A percentile compares a stretch with the other conserved stretches of the same genome.
Evolutionary conservation across 2,329 filamentous ascomycete species (phyloP).

Genomic region (Beauveria pseudobassiana): DNA sequence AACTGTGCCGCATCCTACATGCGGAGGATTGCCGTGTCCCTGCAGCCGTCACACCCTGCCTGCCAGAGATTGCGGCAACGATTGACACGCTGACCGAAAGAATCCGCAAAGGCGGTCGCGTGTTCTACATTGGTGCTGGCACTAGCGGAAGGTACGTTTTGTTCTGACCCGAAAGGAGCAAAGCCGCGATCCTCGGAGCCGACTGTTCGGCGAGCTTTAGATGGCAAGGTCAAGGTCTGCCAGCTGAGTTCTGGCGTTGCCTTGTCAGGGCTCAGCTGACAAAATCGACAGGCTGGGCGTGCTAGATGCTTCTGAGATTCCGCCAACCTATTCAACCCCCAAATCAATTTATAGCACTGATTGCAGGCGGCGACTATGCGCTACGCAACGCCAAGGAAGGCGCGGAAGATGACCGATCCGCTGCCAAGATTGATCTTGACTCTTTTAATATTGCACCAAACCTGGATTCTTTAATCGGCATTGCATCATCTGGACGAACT

Average conservation of each 20-base stretch:
- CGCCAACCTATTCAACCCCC: constrained; percentile 31
- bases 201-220: too few relatives aligned
- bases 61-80: constrained; percentile 13
- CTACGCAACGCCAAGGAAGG: constrained; percentile 33
- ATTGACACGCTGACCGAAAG: constrained; percentile 14
- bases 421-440: constrained; percentile 24
- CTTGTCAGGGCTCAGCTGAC: neutral
- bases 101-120: constrained; percentile 13
- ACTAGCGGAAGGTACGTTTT: constrained; percentile 32
- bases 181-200: too few relatives aligned
- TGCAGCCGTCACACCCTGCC: constrained; percentile 15
- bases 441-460: constrained; percentile 21
- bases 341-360: constrained; percentile 32
- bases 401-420: constrained; percentile 29
- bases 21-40: constrained; percentile 14
- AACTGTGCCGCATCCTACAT: constrained; percentile 17
- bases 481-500: constrained; percentile 35
- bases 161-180: too few relatives aligned
- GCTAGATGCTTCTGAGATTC: constrained; percentile 34
- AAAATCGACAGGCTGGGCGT: constrained; percentile 27
- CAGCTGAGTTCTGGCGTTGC: neutral
- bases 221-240: neutral
- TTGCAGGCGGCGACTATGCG: constrained; percentile 33
- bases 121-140: constrained; percentile 29
- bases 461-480: constrained; percentile 32